Evolutionary conservation across 805 yeast species (phyloP), one percentile per base, ranked within the genome.

Genomic region (Naumovozyma baii): DNA sequence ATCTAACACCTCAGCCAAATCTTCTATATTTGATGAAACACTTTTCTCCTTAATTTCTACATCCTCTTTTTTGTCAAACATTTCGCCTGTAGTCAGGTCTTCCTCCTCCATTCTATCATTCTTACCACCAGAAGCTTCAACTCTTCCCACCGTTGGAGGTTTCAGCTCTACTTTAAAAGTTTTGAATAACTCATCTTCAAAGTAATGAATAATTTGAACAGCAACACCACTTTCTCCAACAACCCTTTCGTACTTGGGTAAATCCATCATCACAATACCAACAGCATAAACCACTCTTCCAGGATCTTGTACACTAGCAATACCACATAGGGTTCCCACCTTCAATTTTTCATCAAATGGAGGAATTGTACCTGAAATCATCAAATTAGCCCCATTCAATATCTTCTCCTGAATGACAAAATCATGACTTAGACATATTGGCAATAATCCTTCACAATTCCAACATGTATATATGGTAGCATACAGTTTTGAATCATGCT

Each of bases 371-470:
- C 94, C 94, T 2, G 87, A 83, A 26, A 81, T 65, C 87, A 83
- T 82, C 45, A 83, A 61, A 50, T 83, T 73, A 0, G 97, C 96
- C 10, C 96, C 96, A 42, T 74, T 75, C n/a, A 87, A 62, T 10
- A 76, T 42, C 18, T 55, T 48, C 17, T 59, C 74, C 36, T 73
- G 79, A 14, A 90, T 69, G 2, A 90, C 95, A 48, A 71, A 74
- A 10, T 74, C 73, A 54, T 84, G 87, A 0, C 96, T 88, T 41
- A 66, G 61, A 2, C 88, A 74, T 0, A 70, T 55, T 0, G 95
- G 95, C 17, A 86, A 48, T 10, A 85, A 39, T 43, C 63, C 72
- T 0, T 88, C 86, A 30, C 73, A 69, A 18, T 68, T 67, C 92
- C 95, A 84, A 31, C 80, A 58, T 0, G 85, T 76, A 53, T 69